Percentiles rank a stretch among this genome's conserved stretches.
These are phyloP conservation scores for Trichophyton mentagrophytes DNA, from an alignment of 2,329 filamentous ascomycete genomes.

Conservation along the genomic window DNA sequence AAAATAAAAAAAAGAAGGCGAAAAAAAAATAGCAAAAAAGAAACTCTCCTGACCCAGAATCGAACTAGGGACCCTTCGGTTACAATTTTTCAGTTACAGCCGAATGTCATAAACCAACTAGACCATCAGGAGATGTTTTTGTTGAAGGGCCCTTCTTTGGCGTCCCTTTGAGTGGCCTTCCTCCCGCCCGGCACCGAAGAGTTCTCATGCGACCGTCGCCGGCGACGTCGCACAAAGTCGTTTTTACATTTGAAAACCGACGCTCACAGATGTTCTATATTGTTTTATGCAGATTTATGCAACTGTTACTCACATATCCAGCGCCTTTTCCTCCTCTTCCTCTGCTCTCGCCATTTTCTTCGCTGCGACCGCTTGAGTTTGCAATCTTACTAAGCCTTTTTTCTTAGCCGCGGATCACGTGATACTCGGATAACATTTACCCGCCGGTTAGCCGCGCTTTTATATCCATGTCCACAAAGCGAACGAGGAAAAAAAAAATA, in stretches of 20 bases:
- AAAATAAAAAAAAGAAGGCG: conserved; percentile 4
- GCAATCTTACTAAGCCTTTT: not conserved
- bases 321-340: not conserved
- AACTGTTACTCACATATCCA: no score
- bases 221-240: no score
- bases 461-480: not conserved
- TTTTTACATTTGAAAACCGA: no score
- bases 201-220: not conserved
- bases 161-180: not conserved
- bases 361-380: no score
- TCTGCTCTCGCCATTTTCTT: not conserved
- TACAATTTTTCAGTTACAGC: conserved; percentile 4
- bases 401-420: not conserved
- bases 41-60: conserved; percentile 11
- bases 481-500: not conserved
- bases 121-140: conserved; percentile 5
- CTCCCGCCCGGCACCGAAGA: not conserved
- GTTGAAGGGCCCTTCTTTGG: not conserved
- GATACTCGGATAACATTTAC: not conserved
- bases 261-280: no score
- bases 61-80: conserved; percentile 7
- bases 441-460: not conserved
- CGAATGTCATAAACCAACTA: conserved; percentile 7
- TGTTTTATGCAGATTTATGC: no score
- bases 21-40: conserved; percentile 5